Conservation (phyloP, 2,329 filamentous ascomycete species). For the Coniochaeta prunicola region DNA sequence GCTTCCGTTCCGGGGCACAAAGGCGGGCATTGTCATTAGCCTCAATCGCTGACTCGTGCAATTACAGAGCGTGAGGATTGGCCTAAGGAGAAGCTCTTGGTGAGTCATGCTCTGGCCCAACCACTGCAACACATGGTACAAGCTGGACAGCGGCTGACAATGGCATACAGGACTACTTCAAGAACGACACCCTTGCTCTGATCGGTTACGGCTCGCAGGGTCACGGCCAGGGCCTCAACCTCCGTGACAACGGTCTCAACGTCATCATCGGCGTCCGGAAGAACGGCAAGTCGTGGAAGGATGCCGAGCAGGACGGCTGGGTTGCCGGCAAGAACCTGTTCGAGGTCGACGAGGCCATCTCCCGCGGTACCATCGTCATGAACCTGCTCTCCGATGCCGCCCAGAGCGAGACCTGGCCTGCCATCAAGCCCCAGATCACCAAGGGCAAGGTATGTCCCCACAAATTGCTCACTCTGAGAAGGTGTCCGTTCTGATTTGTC, state of each 20-base stretch:
- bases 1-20: background rate
- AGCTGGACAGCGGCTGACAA: background rate
- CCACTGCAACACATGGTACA: background rate
- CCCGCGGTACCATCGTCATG: constrained; percentile 92
- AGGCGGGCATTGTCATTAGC: background rate
- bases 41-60: background rate
- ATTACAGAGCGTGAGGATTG: constrained; percentile 87
- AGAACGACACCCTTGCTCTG: constrained; percentile 97
- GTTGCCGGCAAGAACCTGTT: constrained; percentile 98
- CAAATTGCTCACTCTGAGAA: constrained; percentile 5
- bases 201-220: constrained; percentile 98
- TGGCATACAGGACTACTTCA: constrained; percentile 82
- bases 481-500: constrained; percentile 3
- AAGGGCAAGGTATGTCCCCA: constrained; percentile 82
- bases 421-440: constrained; percentile 94
- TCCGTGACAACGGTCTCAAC: constrained; percentile 98
- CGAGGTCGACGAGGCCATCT: constrained; percentile 94
- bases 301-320: constrained; percentile 96
- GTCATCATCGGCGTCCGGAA: constrained; percentile 99
- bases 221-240: constrained; percentile 98
- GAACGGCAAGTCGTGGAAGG: constrained; percentile 97
- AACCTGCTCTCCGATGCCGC: constrained; percentile 97
- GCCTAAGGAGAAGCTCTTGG: constrained; percentile 96
- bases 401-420: constrained; percentile 97
- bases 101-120: constrained; percentile 41